phyloP scores from a whole-genome alignment of 1,139 yeast genomes.

The Suhomyces atakaporum region DNA sequence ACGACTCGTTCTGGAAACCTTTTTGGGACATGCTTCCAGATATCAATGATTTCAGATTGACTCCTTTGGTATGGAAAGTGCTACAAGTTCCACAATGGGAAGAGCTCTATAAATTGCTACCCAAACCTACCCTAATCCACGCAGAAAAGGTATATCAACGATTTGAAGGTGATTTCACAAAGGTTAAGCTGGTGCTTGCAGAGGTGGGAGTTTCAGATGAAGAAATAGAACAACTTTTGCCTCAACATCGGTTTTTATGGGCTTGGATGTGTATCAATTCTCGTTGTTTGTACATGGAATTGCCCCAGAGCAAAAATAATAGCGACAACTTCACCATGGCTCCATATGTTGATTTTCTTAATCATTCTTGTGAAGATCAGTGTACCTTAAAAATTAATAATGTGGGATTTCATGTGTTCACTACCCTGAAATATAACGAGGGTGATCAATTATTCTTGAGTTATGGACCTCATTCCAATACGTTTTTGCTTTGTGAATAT shows the following conservation, averaged over 20 bases:
- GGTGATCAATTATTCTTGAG: constrained; percentile 69
- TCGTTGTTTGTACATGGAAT: constrained; percentile 79
- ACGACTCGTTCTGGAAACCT: constrained; percentile 62
- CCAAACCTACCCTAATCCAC: constrained; percentile 37
- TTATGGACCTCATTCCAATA: constrained; percentile 89
- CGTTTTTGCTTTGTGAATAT: constrained; percentile 78
- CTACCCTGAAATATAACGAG: constrained; percentile 34
- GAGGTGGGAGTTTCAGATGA: constrained; percentile 10
- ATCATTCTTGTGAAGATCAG: constrained; percentile 63
- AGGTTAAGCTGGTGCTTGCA: constrained; percentile 27
- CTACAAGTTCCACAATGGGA: constrained; percentile 24
- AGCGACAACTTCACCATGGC: constrained; percentile 84
- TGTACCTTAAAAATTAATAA: constrained; percentile 52
- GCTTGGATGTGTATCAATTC: constrained; percentile 90
- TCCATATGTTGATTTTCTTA: constrained; percentile 86
- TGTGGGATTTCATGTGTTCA: constrained; percentile 53
- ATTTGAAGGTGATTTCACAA: constrained; percentile 40
- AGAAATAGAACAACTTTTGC: constrained; percentile 8
- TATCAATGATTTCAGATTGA: constrained; percentile 44
- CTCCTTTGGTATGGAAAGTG: constrained; percentile 57
- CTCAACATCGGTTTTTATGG: constrained; percentile 47
- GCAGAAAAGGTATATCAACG: constrained; percentile 37
- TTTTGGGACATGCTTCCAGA: constrained; percentile 61
- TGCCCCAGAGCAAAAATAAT: constrained; percentile 51
- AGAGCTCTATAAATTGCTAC: constrained; percentile 37